Percentiles rank a stretch among this genome's conserved stretches.
Evolutionary conservation across 345 rosid species (phyloP).

Genomic region (Salix udensis): DNA sequence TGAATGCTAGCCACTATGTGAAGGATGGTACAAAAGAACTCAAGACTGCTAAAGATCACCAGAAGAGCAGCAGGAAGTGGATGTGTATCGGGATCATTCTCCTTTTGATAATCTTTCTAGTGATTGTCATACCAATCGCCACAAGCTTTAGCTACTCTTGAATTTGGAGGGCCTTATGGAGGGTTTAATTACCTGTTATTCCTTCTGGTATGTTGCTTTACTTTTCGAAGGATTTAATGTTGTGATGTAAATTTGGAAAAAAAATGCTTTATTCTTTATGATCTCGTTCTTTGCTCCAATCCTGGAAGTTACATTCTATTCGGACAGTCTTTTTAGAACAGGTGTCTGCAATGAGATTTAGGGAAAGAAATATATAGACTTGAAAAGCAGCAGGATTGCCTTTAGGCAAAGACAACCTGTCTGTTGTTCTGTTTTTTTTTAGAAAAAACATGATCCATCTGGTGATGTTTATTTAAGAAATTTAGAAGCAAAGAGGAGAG

Average conservation of each 20-base stretch:
- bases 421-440: too few relatives aligned
- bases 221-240: not conserved
- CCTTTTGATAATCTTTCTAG: slow-evolving; percentile 59
- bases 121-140: slow-evolving; percentile 63
- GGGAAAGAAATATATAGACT: not conserved
- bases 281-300: not conserved
- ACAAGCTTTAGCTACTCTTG: slow-evolving; percentile 77
- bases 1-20: slow-evolving; percentile 77
- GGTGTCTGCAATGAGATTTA: not conserved
- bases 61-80: slow-evolving; percentile 74
- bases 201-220: slow-evolving; percentile 18
- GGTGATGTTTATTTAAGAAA: too few relatives aligned
- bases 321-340: not conserved
- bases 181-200: slow-evolving; percentile 42
- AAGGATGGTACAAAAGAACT: slow-evolving; percentile 76
- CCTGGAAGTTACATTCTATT: not conserved
- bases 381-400: not conserved
- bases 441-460: too few relatives aligned
- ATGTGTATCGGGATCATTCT: slow-evolving; percentile 68
- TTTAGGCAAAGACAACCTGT: too few relatives aligned
- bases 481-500: too few relatives aligned
- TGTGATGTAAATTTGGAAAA: not conserved
- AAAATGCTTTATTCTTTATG: not conserved
- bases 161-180: slow-evolving; percentile 16
- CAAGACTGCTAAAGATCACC: slow-evolving; percentile 61